These are phyloP conservation scores for Scheffersomyces coipomensis DNA, from an alignment of 805 yeast genomes.

Conservation along the genomic window DNA sequence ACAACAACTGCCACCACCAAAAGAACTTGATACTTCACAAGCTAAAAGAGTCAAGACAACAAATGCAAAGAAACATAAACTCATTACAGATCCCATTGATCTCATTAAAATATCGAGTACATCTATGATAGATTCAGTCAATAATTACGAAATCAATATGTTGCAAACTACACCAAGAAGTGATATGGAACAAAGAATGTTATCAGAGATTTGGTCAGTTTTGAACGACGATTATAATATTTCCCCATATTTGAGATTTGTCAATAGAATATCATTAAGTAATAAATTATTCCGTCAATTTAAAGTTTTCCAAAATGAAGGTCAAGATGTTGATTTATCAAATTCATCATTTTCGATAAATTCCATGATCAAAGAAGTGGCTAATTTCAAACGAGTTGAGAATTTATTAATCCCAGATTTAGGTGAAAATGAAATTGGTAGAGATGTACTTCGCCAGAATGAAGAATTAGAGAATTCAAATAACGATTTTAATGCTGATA, in stretches of 20 bases:
- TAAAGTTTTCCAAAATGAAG: background rate
- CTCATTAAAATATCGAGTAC: background rate
- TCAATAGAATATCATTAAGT: background rate
- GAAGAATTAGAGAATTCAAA: too few species aligned
- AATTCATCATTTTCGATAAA: background rate
- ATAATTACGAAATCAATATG: background rate
- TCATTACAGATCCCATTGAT: background rate
- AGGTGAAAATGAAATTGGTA: slow-evolving; percentile 6
- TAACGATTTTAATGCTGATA: slow-evolving; percentile 2
- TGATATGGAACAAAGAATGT: background rate
- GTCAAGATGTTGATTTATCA: background rate
- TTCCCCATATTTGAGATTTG: background rate
- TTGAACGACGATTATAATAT: background rate
- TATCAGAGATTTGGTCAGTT: background rate
- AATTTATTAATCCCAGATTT: background rate
- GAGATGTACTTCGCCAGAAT: slow-evolving; percentile 8
- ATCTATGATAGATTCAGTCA: background rate
- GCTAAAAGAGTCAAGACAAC: background rate
- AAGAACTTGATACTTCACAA: background rate
- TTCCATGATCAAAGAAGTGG: background rate
- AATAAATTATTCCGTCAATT: background rate
- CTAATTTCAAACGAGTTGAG: background rate
- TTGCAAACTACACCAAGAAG: too few species aligned
- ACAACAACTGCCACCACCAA: background rate
- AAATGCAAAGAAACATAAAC: background rate